These are phyloP conservation scores for Pyricularia sp. DNA, from an alignment of 2,329 filamentous ascomycete species.

Conservation along the genomic window DNA sequence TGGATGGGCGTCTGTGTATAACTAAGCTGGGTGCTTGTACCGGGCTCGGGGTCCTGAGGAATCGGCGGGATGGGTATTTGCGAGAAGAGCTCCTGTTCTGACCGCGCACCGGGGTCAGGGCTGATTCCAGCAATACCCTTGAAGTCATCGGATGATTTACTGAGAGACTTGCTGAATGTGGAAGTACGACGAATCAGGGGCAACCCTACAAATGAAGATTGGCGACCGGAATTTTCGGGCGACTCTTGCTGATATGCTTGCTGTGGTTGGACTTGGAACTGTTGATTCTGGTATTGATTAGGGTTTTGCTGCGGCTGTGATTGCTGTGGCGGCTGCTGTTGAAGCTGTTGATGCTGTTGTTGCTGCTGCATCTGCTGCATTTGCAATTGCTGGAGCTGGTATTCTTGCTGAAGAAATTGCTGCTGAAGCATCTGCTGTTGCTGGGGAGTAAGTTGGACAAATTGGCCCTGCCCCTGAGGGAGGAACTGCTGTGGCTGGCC, in stretches of 20 bases:
- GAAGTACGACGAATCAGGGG: constrained; percentile 50
- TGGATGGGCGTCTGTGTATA: constrained; percentile 5
- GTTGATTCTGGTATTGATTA: constrained; percentile 4
- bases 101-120: constrained; percentile 4
- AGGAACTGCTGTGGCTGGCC: constrained; percentile 9
- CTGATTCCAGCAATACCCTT: constrained; percentile 6
- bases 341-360: constrained; percentile 5
- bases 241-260: constrained; percentile 12
- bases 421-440: constrained; percentile 14
- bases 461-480: neutral
- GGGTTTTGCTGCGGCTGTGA: constrained; percentile 8
- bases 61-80: constrained; percentile 5
- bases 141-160: constrained; percentile 13
- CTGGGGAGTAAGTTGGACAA: constrained; percentile 1
- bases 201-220: constrained; percentile 45
- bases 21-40: constrained; percentile 5
- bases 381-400: constrained; percentile 3
- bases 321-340: constrained; percentile 8
- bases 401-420: constrained; percentile 12
- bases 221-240: constrained; percentile 19
- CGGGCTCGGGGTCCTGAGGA: constrained; percentile 4
- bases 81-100: neutral
- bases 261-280: constrained; percentile 9
- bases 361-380: neutral
- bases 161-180: constrained; percentile 38